Base-by-base conservation (phyloP, 192 early-diverging fungal species). In the Thamnidium elegans region DNA sequence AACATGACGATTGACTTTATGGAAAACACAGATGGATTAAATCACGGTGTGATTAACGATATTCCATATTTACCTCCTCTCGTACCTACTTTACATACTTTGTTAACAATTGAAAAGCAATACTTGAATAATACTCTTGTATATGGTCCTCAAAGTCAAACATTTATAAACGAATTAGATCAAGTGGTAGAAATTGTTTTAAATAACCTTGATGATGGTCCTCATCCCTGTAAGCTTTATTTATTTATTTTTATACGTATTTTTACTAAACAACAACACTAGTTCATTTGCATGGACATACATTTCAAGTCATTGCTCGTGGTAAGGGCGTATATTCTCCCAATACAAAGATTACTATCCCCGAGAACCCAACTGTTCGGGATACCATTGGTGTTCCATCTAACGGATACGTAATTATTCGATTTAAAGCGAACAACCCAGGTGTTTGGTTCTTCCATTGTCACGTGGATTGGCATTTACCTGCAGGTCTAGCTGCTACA, bases 381-480 rank as follows among this genome's bases (percentile, higher is more conserved):
- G 94, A 96, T 67, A 90, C 87, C 2, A 80, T 93, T n/a, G 68
- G 79, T 7, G 78, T 93, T 9, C 85, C 87, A 4, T 74, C 78
- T 55, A 77, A 84, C 66, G 79, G 87, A 50, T 89, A 84, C 55
- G 80, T 81, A 11, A 78, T 89, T 6, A 67, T 96, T 67, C 81
- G 91, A 34, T 92, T 92, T 77, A 60, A 77, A 21, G 88, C 90
- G 4, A 85, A 93, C 68, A 94, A 94, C 72, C 88, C 90, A 8
- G 92, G 92, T 46, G 81, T 83, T 11, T 92, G 90, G 90, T 70
- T 90, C 55, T 84, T 93, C 80, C 94, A 94, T 75, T 96, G 94
- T 77, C 94, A 94, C 67, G 85, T 92, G 48, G 84, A 90, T 64
- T 89, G 88, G 84, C 86, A 89, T 63, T 42, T 91, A 48, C 78